Evolutionary conservation across 148 eudicot genomes (phyloP).

Genomic region (Heliosperma pusillum): DNA sequence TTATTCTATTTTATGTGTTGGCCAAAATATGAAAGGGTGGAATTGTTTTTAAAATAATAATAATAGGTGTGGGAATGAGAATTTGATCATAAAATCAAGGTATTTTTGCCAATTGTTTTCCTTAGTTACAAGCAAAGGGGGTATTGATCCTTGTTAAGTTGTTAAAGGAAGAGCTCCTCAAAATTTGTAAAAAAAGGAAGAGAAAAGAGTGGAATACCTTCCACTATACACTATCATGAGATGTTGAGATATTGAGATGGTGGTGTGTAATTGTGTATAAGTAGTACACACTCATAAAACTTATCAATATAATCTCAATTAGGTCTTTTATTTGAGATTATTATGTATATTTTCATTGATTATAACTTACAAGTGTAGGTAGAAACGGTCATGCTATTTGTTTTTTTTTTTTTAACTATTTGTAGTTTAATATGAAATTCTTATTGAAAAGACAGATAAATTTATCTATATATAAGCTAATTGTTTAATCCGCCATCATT

Average conservation of each 20-base stretch:
- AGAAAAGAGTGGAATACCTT: not conserved
- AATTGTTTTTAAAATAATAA: not conserved
- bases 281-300: too few species aligned
- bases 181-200: constrained; percentile 19
- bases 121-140: constrained; percentile 30
- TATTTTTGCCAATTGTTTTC: constrained; percentile 14
- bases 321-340: not conserved
- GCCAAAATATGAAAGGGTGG: not conserved
- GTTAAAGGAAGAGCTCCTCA: constrained; percentile 28
- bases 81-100: not conserved
- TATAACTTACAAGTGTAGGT: too few species aligned
- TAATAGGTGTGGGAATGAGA: constrained; percentile 2
- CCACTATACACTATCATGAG: constrained; percentile 2
- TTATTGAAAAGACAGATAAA: too few species aligned
- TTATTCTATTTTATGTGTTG: not conserved
- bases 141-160: constrained; percentile 24
- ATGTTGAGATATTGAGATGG: too few species aligned
- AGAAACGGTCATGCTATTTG: too few species aligned
- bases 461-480: too few species aligned
- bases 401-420: too few species aligned
- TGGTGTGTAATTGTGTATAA: too few species aligned
- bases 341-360: too few species aligned
- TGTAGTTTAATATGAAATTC: too few species aligned
- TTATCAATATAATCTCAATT: not conserved
- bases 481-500: too few species aligned